Base-by-base conservation (phyloP, 257 asterid species). In the Paulownia fortunei region DNA sequence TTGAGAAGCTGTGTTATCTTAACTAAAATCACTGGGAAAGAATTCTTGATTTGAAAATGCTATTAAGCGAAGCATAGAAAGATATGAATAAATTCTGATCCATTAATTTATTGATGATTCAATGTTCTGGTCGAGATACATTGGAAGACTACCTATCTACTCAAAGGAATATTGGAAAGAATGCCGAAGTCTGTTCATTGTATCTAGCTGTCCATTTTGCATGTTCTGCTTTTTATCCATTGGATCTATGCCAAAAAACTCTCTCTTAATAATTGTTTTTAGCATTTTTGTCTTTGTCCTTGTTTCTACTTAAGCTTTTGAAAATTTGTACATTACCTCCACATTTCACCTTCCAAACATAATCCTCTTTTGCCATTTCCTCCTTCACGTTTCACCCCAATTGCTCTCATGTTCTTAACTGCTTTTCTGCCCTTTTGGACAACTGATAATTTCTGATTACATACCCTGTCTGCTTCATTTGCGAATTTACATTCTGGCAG, bases 11-110 rank as follows among this genome's bases (percentile, higher is more conserved):
- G 23, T 74, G 58, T 56, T 51, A 49, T 58, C 73, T 36, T n/a
- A n/a, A 16, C 26, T 47, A 13, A 34, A 78, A 46, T 76, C 39
- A 81, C 63, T 69, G 60, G 68, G 62, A 79, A 47, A 52, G 51
- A 26, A 34, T 55, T 30, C 26, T 59, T 66, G 23, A 47, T 46
- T 42, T 63, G 64, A 30, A 46, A 36, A 73, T 77, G 65, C 52
- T 60, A n/a, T 58, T 51, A 37, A 19, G 54, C n/a, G 47, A 36
- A 62, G 68, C 21, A 47, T 56, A 60, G 46, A 59, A 56, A 21
- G 37, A 46, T 26, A 59, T 36, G 39, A 66, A 16, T 36, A 79
- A 32, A 39, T 67, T 1, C 34, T 55, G 59, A 42, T 39, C 27
- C 62, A 26, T 73, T 44, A 27, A 18, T 65, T 19, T 59, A 42